Percentiles rank a stretch among this genome's conserved stretches.
phyloP scores from a whole-genome alignment of 495 filamentous ascomycete species.

The Aspergillus kassunensis region DNA sequence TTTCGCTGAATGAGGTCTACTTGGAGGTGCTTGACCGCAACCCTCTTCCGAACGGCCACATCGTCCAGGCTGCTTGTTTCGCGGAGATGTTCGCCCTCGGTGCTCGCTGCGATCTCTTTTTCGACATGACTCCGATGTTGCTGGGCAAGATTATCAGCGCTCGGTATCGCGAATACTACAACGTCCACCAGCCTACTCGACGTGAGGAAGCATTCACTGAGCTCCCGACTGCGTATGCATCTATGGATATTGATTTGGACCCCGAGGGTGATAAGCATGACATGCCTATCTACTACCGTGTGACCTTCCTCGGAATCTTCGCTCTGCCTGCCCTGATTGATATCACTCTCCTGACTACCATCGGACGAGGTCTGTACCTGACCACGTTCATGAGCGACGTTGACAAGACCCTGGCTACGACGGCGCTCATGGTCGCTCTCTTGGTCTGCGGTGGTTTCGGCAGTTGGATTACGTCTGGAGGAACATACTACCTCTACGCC shows the following conservation, averaged over 20 bases:
- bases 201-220: constrained; percentile 17
- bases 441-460: constrained; percentile 18
- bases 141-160: constrained; percentile 13
- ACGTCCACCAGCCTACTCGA: constrained; percentile 10
- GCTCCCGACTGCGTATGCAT: constrained; percentile 15
- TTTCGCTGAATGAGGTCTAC: constrained; percentile 16
- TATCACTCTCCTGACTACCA: constrained; percentile 15
- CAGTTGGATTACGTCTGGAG: constrained; percentile 16
- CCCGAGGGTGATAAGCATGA: constrained; percentile 7
- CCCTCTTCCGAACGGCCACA: constrained; percentile 14
- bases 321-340: constrained; percentile 15
- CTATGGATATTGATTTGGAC: constrained; percentile 18
- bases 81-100: constrained; percentile 16
- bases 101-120: constrained; percentile 14
- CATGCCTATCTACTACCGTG: constrained; percentile 6
- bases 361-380: constrained; percentile 15
- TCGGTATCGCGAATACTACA: constrained; percentile 11
- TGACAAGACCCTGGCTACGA: constrained; percentile 15
- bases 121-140: constrained; percentile 16
- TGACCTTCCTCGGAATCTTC: constrained; percentile 17
- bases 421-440: constrained; percentile 15
- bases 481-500: constrained; percentile 18
- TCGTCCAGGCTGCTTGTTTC: constrained; percentile 14
- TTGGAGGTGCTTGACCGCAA: constrained; percentile 15
- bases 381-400: constrained; percentile 18